Percentiles rank a stretch among this genome's conserved stretches.
Conservation (phyloP, 192 early-diverging fungal genomes). For the Linnemannia hyalina region DNA sequence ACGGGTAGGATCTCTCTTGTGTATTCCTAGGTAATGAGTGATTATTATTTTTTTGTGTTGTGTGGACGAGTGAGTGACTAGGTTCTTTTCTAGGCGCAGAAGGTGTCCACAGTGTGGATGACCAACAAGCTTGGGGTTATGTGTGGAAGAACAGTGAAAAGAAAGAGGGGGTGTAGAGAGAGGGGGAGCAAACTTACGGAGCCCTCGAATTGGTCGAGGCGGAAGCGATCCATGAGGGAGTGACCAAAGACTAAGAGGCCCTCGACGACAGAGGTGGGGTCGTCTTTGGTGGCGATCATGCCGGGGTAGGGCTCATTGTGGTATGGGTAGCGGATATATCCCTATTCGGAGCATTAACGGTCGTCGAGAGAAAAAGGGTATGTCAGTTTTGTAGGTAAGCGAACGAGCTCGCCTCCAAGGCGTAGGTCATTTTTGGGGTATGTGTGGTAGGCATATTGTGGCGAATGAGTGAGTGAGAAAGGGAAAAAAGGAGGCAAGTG, state of each 20-base stretch:
- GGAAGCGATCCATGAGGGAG: constrained; percentile 32
- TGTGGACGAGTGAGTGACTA: no score
- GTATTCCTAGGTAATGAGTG: constrained; percentile 24
- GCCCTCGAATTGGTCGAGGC: constrained; percentile 51
- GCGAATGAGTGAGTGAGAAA: not conserved
- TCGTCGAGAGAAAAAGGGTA: not conserved
- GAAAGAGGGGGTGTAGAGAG: not conserved
- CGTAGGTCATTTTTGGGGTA: no score
- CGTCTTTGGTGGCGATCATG: constrained; percentile 38
- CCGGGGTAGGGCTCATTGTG: constrained; percentile 52
- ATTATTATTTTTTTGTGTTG: not conserved
- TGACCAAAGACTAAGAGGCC: constrained; percentile 51
- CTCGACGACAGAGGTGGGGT: constrained; percentile 11
- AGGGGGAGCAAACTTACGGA: not conserved
- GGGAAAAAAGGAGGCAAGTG: not conserved
- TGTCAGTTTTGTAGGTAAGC: not conserved
- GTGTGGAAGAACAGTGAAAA: no score
- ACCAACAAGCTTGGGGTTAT: no score
- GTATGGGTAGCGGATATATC: constrained; percentile 42
- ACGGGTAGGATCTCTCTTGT: constrained; percentile 30
- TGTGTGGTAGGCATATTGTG: not conserved
- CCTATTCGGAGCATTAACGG: constrained; percentile 1
- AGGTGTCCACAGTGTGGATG: no score
- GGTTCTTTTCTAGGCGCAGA: not conserved
- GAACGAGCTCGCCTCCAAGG: not conserved